Percentiles rank a stretch among this genome's conserved stretches.
These are phyloP conservation scores for Adansonia grandidieri DNA, from an alignment of 441 rosid genomes.

Conservation along the genomic window DNA sequence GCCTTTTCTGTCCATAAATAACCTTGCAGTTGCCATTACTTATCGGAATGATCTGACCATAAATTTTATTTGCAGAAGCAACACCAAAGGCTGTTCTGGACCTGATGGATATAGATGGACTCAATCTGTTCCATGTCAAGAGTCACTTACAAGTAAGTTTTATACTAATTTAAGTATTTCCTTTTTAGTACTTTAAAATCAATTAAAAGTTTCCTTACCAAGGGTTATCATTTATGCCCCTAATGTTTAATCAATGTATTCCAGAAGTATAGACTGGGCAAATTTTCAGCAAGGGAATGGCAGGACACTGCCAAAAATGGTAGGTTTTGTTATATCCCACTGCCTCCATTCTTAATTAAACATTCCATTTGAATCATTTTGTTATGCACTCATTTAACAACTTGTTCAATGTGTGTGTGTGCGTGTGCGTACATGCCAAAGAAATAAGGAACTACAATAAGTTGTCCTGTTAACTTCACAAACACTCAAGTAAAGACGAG, in stretches of 20 bases:
- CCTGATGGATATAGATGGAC: slow-evolving; percentile 39
- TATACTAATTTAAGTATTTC: background rate
- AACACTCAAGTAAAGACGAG: background rate
- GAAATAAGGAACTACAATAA: background rate
- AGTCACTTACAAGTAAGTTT: slow-evolving; percentile 50
- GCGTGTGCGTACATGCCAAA: background rate
- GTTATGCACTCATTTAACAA: background rate
- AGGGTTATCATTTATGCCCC: slow-evolving; percentile 5
- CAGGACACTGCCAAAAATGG: slow-evolving; percentile 27
- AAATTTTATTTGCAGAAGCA: slow-evolving; percentile 40
- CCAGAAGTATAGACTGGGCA: slow-evolving; percentile 43
- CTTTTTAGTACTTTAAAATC: background rate
- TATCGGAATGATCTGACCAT: background rate
- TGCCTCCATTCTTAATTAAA: background rate
- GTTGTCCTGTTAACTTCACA: background rate
- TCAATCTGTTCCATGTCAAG: slow-evolving; percentile 40
- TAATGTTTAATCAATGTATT: slow-evolving; percentile 18
- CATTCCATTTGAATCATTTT: background rate
- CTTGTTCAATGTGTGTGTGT: background rate
- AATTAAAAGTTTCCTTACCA: background rate
- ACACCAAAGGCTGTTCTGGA: slow-evolving; percentile 38
- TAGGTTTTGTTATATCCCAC: slow-evolving; percentile 32
- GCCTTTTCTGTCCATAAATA: background rate
- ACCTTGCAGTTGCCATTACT: background rate
- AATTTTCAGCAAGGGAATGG: slow-evolving; percentile 12